phyloP scores from a whole-genome alignment of 1,284 basidiomycete genomes.

The Mycena citricolor region DNA sequence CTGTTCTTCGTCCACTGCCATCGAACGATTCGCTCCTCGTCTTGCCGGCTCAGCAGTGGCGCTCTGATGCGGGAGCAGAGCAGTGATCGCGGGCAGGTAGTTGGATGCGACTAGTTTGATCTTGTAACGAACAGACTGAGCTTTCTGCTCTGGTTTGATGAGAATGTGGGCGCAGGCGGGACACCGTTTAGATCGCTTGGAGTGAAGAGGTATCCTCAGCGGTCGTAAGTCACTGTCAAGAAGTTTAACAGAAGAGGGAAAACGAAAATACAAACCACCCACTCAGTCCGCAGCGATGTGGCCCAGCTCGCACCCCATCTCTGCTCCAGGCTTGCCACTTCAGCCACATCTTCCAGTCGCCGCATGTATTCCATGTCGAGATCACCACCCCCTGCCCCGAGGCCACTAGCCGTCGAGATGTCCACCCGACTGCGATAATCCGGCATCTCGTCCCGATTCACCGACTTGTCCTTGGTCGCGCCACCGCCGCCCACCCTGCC shows the following conservation, averaged over 20 bases:
- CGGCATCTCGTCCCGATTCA: constrained; percentile 71
- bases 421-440: constrained; percentile 73
- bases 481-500: constrained; percentile 38
- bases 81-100: constrained; percentile 88
- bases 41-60: constrained; percentile 42
- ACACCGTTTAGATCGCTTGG: constrained; percentile 95
- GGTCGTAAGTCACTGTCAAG: constrained; percentile 78
- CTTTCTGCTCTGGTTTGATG: constrained; percentile 97
- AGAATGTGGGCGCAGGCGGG: constrained; percentile 92
- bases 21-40: constrained; percentile 49
- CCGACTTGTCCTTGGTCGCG: constrained; percentile 51
- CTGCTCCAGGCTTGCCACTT: constrained; percentile 74
- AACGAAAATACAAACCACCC: constrained; percentile 29
- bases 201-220: constrained; percentile 85
- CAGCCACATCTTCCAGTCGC: constrained; percentile 56
- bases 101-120: constrained; percentile 95
- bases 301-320: constrained; percentile 84
- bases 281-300: constrained; percentile 65
- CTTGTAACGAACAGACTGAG: constrained; percentile 90
- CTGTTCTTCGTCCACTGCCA: constrained; percentile 43
- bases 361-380: constrained; percentile 70
- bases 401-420: constrained; percentile 50
- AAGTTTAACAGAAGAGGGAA: constrained; percentile 3
- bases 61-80: constrained; percentile 58
- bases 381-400: constrained; percentile 61